Percentiles rank a stretch among this genome's conserved stretches.
These are phyloP conservation scores for Trichocomaceae sp. DNA, from an alignment of 2,329 filamentous ascomycete species.

Conservation along the genomic window DNA sequence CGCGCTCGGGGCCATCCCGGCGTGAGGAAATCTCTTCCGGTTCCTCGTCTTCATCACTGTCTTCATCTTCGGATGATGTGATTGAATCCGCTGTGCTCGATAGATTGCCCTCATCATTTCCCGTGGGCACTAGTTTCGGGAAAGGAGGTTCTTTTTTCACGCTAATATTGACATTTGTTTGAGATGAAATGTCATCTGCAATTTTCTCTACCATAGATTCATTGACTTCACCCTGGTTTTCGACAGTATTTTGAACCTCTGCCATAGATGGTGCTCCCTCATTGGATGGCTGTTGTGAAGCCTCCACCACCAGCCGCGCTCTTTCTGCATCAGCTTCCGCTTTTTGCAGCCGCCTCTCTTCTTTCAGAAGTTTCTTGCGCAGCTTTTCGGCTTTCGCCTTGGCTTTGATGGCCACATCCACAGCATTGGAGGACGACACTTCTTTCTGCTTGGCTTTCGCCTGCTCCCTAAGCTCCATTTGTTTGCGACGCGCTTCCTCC, in stretches of 20 bases:
- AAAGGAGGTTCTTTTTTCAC: background rate
- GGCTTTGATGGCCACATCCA: slow-evolving; percentile 31
- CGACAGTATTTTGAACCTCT: background rate
- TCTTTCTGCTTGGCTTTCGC: slow-evolving; percentile 20
- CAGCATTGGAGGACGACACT: slow-evolving; percentile 18
- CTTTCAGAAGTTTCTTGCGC: slow-evolving; percentile 53
- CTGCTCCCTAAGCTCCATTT: slow-evolving; percentile 27
- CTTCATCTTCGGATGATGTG: slow-evolving; percentile 18
- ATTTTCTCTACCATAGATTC: background rate
- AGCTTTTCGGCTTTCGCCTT: slow-evolving; percentile 38
- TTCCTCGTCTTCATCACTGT: slow-evolving; percentile 26
- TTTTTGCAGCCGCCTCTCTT: slow-evolving; percentile 49
- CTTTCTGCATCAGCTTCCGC: slow-evolving; percentile 39
- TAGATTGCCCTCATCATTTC: slow-evolving; percentile 33
- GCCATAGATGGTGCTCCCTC: slow-evolving; percentile 10
- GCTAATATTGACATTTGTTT: background rate
- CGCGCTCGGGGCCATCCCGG: slow-evolving; percentile 34
- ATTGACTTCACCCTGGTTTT: background rate
- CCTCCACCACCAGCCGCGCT: slow-evolving; percentile 31
- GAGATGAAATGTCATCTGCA: background rate
- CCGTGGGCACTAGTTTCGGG: background rate
- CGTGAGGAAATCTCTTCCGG: slow-evolving; percentile 40
- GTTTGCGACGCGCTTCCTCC: slow-evolving; percentile 13
- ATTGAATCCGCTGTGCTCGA: slow-evolving; percentile 31
- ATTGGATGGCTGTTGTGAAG: slow-evolving; percentile 22